Evolutionary conservation across 495 filamentous ascomycete genomes (phyloP).

Genomic region (Penicillium daleae): DNA sequence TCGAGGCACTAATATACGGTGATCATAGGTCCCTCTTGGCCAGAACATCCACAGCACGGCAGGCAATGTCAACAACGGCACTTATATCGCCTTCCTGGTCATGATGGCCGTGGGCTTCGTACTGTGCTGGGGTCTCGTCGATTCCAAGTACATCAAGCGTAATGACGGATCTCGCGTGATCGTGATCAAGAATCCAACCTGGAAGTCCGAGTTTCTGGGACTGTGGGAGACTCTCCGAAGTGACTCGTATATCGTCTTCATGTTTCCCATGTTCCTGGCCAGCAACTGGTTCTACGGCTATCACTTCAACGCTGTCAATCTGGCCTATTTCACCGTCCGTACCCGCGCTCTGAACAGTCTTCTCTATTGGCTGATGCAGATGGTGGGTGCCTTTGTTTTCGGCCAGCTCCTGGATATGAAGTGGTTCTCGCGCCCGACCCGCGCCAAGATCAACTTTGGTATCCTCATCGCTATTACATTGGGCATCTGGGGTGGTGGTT

Average conservation of each 20-base stretch:
- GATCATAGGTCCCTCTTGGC: slow-evolving; percentile 69
- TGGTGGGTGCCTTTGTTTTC: slow-evolving; percentile 78
- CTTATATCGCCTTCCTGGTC: slow-evolving; percentile 89
- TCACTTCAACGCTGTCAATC: slow-evolving; percentile 57
- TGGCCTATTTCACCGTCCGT: slow-evolving; percentile 78
- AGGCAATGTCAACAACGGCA: slow-evolving; percentile 74
- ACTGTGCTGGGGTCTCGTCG: slow-evolving; percentile 72
- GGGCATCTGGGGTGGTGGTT: slow-evolving; percentile 86
- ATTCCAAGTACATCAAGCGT: slow-evolving; percentile 77
- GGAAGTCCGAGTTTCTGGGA: slow-evolving; percentile 76
- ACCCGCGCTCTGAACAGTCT: slow-evolving; percentile 81
- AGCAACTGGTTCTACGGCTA: slow-evolving; percentile 59
- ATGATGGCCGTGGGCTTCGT: slow-evolving; percentile 78
- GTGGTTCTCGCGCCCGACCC: slow-evolving; percentile 64
- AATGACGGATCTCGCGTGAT: slow-evolving; percentile 82
- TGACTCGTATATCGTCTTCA: slow-evolving; percentile 76
- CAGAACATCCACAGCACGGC: slow-evolving; percentile 72
- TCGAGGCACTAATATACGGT: not conserved
- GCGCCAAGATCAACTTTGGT: slow-evolving; percentile 72
- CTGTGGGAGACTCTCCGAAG: slow-evolving; percentile 72
- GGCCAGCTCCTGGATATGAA: slow-evolving; percentile 75
- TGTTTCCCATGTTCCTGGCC: slow-evolving; percentile 83
- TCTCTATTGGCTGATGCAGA: slow-evolving; percentile 88
- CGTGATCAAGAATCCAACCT: slow-evolving; percentile 84
- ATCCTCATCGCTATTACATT: slow-evolving; percentile 75